Percentiles rank a stretch among this genome's conserved stretches.
Evolutionary conservation across 176 grass and related monocot species (phyloP).

Genomic region (Carex littledalei): DNA sequence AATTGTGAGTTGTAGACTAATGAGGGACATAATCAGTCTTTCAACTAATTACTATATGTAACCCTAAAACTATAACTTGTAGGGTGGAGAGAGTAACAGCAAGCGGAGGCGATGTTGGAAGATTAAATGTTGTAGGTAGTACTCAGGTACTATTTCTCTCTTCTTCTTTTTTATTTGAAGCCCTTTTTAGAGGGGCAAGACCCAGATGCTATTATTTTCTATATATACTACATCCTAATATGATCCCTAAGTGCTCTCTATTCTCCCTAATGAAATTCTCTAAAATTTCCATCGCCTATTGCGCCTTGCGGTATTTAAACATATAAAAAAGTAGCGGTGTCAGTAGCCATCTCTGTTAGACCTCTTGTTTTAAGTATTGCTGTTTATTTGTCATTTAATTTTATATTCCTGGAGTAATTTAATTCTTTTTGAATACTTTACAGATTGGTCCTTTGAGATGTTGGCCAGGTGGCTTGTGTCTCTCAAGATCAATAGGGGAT

Average conservation of each 20-base stretch:
- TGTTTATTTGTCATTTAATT: conserved; percentile 8
- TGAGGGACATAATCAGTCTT: neutral
- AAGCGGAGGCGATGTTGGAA: conserved; percentile 88
- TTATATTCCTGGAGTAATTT: neutral
- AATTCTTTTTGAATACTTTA: conserved; percentile 5
- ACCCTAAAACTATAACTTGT: conserved; percentile 7
- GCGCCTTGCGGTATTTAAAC: neutral
- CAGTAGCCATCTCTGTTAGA: neutral
- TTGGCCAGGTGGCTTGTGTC: conserved; percentile 96
- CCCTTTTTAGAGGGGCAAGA: neutral
- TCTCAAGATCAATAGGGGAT: conserved; percentile 99
- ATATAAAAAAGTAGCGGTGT: neutral
- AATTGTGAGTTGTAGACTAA: neutral
- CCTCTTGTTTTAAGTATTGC: neutral
- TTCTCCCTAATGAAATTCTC: neutral
- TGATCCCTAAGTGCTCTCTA: neutral
- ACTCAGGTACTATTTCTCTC: conserved; percentile 56
- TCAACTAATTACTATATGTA: neutral
- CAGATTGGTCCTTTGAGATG: conserved; percentile 92
- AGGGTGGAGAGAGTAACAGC: conserved; percentile 83
- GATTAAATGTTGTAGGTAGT: conserved; percentile 65
- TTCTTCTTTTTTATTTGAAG: neutral
- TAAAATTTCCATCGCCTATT: neutral
- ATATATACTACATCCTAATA: neutral
- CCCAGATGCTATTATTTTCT: neutral